Base-by-base conservation (phyloP, 23 red algal genomes). In the Agarophyton chilense region DNA sequence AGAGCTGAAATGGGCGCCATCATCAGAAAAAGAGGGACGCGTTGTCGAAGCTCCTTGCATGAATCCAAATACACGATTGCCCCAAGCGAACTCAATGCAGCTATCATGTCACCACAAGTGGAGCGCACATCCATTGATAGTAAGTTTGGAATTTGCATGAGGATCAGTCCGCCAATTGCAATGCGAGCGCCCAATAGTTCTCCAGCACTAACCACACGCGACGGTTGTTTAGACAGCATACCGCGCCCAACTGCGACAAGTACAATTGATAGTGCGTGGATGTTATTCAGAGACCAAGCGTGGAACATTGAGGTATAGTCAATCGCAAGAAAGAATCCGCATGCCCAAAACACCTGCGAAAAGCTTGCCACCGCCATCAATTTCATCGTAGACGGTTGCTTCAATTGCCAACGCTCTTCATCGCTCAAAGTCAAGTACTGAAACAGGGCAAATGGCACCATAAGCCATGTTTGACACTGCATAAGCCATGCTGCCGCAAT, bases 251-350 rank as follows among this genome's bases (percentile, higher is more conserved):
- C 47, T 35, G 63, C 84, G 52, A 81, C 38, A 22, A 90, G 17
- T 2, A 90, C 75, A 67, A 90, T 90, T 28, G 75, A 43, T 21
- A 90, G 43, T 21, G 70, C 40, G 72, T 90, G 86, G 0, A 78
- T 53, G 73, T 90, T 90, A 52, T 90, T 90, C 26, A 90, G 56
- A 2, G 75, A 67, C 86, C 86, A 90, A 1, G 72, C 86, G 42
- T 78, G 86, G 35, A 78, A 77, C 36, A 90, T 35, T 17, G 86
- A 79, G 25, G 86, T 78, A 52, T 79, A 78, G 73, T 90, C 86
- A 19, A 90, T 73, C 17, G 72, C 86, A 2, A 90, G 34, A 17
- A 90, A 90, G 61, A 90, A 90, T 32, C 86, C 86, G 18, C 34
- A 57, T 1, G 86, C 86, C 86, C 86, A 90, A 17, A 45, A 39